phyloP scores from a whole-genome alignment of 2,329 filamentous ascomycete species.

The Pyrenochaeta sp. region DNA sequence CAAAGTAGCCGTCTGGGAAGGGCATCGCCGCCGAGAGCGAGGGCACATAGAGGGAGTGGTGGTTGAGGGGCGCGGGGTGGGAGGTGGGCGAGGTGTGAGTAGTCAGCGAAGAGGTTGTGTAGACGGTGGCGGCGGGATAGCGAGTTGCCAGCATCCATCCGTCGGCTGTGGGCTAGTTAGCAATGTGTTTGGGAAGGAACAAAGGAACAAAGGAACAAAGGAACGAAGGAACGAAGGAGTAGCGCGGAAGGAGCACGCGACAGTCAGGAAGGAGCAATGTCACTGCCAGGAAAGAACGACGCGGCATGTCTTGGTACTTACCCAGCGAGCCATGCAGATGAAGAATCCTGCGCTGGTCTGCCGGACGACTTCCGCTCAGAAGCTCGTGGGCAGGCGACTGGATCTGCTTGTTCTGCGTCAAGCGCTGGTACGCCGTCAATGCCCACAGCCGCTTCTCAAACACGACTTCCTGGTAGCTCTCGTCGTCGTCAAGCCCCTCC shows the following conservation, averaged over 20 bases:
- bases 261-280: neutral
- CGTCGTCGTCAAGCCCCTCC: constrained; percentile 37
- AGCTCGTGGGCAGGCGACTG: constrained; percentile 37
- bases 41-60: constrained; percentile 36
- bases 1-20: constrained; percentile 37
- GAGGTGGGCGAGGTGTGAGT: constrained; percentile 24
- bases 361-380: constrained; percentile 27
- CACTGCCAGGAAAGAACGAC: neutral
- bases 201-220: too few species aligned
- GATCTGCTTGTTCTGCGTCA: constrained; percentile 37
- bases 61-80: constrained; percentile 36
- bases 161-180: constrained; percentile 24
- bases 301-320: constrained; percentile 5
- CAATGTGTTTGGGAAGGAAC: neutral
- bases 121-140: constrained; percentile 34
- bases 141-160: constrained; percentile 37
- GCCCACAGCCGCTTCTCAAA: constrained; percentile 42
- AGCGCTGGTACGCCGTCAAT: constrained; percentile 34
- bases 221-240: too few species aligned
- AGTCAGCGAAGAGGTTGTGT: constrained; percentile 34
- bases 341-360: constrained; percentile 31
- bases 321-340: constrained; percentile 37
- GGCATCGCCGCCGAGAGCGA: constrained; percentile 30
- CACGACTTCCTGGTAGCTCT: constrained; percentile 34
- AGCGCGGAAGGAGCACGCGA: too few species aligned